Evolutionary conservation across 352 stramenopile species (phyloP).

Genomic region (Globisporangium irregulare): DNA sequence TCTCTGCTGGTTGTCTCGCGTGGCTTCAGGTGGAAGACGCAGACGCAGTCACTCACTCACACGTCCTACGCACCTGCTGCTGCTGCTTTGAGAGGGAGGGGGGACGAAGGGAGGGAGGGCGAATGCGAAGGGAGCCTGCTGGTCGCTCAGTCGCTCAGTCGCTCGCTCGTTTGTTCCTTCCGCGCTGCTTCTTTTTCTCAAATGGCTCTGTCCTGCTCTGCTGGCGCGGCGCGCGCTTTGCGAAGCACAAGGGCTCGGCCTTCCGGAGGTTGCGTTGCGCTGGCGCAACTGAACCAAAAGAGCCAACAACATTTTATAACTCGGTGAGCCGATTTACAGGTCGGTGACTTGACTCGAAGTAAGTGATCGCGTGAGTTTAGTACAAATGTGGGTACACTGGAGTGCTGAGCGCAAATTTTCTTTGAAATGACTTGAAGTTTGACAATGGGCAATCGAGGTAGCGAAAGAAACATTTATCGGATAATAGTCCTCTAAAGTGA

Average conservation of each 20-base stretch:
- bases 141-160: slow-evolving; percentile 6
- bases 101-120: not conserved
- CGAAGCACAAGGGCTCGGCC: no score
- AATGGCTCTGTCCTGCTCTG: slow-evolving; percentile 13
- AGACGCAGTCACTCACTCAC: not conserved
- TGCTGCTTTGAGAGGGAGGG: not conserved
- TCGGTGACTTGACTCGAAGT: no score
- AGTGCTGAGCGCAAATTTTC: no score
- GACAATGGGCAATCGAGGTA: no score
- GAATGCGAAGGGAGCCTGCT: not conserved
- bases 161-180: slow-evolving; percentile 2
- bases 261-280: no score
- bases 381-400: no score
- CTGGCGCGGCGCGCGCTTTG: not conserved
- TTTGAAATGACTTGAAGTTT: no score
- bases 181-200: slow-evolving; percentile 24
- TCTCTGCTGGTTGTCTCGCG: not conserved
- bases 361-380: no score
- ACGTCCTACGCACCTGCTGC: not conserved
- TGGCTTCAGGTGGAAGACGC: slow-evolving; percentile 3
- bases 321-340: no score
- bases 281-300: not conserved
- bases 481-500: no score
- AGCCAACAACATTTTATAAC: not conserved
- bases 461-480: no score